Evolutionary conservation across 139 green algal genomes (phyloP).

Genomic region (Micromonas pusilla): DNA sequence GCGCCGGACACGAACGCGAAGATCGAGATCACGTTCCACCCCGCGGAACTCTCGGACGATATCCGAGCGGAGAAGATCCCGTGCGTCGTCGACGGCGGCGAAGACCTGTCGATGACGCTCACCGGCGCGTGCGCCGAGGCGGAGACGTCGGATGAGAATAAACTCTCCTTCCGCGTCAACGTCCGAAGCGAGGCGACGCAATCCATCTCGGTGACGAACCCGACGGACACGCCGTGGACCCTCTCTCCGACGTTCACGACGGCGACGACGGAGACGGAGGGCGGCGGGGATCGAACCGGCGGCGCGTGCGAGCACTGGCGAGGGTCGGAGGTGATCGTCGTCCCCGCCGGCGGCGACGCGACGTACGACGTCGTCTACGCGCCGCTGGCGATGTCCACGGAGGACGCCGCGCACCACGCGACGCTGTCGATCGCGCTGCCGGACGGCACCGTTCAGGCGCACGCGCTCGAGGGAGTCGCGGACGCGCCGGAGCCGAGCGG

Average conservation of each 20-base stretch:
- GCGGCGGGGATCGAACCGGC: no score
- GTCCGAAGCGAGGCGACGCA: background rate
- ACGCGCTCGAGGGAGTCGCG: slow-evolving; percentile 49
- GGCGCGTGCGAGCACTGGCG: slow-evolving; percentile 61
- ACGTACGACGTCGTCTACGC: slow-evolving; percentile 61
- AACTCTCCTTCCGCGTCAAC: background rate
- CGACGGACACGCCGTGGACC: no score
- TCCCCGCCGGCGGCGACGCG: slow-evolving; percentile 42
- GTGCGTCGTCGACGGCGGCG: slow-evolving; percentile 40
- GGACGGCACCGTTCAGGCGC: slow-evolving; percentile 63
- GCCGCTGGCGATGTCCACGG: slow-evolving; percentile 56
- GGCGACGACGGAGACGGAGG: no score
- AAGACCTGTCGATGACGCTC: slow-evolving; percentile 52
- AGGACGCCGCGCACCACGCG: slow-evolving; percentile 52
- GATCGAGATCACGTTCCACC: slow-evolving; percentile 75
- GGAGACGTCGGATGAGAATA: slow-evolving; percentile 29
- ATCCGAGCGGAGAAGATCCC: slow-evolving; percentile 52
- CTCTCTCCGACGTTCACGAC: no score
- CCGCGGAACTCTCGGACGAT: slow-evolving; percentile 47
- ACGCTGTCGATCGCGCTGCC: slow-evolving; percentile 73
- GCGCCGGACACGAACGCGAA: slow-evolving; percentile 55
- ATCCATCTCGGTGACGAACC: no score
- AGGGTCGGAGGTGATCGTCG: slow-evolving; percentile 53
- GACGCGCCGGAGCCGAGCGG: slow-evolving; percentile 44
- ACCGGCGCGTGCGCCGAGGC: slow-evolving; percentile 64